Evolutionary conservation across 805 yeast genomes (phyloP).

Genomic region (Starmerella floris): DNA sequence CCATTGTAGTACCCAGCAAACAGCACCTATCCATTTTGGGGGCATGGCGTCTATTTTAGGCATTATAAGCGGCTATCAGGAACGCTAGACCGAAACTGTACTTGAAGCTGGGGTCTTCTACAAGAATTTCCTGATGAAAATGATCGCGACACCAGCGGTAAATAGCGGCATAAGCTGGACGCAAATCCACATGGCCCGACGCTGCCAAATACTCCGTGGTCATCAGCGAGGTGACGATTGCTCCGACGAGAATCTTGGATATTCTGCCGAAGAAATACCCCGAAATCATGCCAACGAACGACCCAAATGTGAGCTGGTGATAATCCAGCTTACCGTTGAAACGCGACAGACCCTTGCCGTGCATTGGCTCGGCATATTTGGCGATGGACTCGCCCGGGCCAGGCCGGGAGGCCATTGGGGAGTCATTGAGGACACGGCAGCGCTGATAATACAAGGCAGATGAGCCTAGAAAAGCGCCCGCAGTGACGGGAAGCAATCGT

Average conservation of each 20-base stretch:
- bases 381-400: slow-evolving; percentile 15
- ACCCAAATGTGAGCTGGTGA: slow-evolving; percentile 50
- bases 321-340: slow-evolving; percentile 34
- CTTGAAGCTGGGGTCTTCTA: slow-evolving; percentile 50
- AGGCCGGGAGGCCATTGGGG: slow-evolving; percentile 1
- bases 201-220: slow-evolving; percentile 42
- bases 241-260: slow-evolving; percentile 39
- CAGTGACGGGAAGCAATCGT: slow-evolving; percentile 7
- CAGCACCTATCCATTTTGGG: too few species aligned
- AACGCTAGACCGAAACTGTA: slow-evolving; percentile 36
- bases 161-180: slow-evolving; percentile 18
- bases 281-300: slow-evolving; percentile 44
- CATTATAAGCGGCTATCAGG: slow-evolving; percentile 26
- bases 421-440: slow-evolving; percentile 11
- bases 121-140: slow-evolving; percentile 37
- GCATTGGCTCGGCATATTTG: slow-evolving; percentile 12
- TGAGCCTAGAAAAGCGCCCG: slow-evolving; percentile 8
- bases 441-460: slow-evolving; percentile 2
- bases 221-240: slow-evolving; percentile 36
- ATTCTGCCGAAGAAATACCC: slow-evolving; percentile 53
- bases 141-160: slow-evolving; percentile 24
- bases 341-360: slow-evolving; percentile 16
- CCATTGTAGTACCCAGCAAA: too few species aligned
- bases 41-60: too few species aligned
- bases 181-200: slow-evolving; percentile 32